phyloP scores from a whole-genome alignment of 1,139 yeast species.

The Pneumocystis wakefieldiae region DNA sequence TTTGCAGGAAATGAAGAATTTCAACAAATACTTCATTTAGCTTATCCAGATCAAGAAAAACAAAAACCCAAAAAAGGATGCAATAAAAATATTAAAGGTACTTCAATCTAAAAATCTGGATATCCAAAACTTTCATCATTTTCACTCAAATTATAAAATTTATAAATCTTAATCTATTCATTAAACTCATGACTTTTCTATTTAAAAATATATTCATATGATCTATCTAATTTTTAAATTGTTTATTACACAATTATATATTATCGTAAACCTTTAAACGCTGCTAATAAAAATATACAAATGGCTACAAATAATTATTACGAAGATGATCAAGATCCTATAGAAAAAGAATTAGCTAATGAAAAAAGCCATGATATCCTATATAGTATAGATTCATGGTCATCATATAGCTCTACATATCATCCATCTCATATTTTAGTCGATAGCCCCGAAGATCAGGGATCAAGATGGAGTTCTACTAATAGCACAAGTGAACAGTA shows the following conservation, averaged over 20 bases:
- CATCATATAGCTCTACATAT: neutral
- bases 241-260: neutral
- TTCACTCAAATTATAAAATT: neutral
- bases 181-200: neutral
- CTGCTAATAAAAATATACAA: neutral
- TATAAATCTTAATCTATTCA: neutral
- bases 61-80: neutral
- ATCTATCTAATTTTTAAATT: neutral
- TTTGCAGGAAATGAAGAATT: slow-evolving; percentile 50
- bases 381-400: neutral
- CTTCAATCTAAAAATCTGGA: neutral
- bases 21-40: slow-evolving; percentile 56
- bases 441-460: neutral
- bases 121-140: neutral
- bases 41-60: slow-evolving; percentile 49
- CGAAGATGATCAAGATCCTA: neutral
- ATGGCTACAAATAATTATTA: neutral
- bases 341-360: neutral
- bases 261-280: neutral
- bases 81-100: neutral
- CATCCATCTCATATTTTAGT: neutral
- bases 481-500: neutral
- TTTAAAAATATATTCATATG: neutral
- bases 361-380: neutral
- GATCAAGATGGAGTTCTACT: neutral